A percentile compares a stretch with the other conserved stretches of the same genome.
phyloP scores from a whole-genome alignment of 495 filamentous ascomycete genomes.

The Aspergillus egyptiacus region DNA sequence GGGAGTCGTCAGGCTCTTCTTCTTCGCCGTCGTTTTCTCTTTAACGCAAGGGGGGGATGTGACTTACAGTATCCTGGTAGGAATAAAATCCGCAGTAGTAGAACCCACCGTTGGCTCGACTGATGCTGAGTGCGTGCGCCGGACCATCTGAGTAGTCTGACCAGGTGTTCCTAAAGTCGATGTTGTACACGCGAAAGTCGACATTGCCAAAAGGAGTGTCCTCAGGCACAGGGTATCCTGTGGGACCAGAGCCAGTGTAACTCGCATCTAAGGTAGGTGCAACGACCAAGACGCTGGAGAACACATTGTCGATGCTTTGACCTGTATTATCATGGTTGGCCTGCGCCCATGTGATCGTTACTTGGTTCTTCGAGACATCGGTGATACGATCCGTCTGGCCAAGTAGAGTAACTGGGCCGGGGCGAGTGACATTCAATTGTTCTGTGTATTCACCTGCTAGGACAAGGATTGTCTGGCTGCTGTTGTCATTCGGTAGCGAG shows the following conservation, averaged over 20 bases:
- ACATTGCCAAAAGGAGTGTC: constrained; percentile 52
- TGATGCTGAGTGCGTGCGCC: constrained; percentile 49
- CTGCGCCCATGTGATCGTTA: constrained; percentile 45
- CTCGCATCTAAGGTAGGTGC: constrained; percentile 52
- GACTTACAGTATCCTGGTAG: constrained; percentile 53
- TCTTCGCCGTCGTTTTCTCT: no score
- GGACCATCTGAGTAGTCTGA: constrained; percentile 47
- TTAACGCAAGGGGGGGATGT: neutral
- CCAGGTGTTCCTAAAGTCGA: constrained; percentile 55
- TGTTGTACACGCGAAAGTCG: constrained; percentile 55
- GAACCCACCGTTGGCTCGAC: constrained; percentile 53
- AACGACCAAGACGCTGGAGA: constrained; percentile 48
- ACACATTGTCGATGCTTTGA: constrained; percentile 48
- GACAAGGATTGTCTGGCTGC: constrained; percentile 48
- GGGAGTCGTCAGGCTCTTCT: neutral
- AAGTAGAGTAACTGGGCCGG: constrained; percentile 49
- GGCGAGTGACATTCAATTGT: constrained; percentile 55
- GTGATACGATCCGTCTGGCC: constrained; percentile 43
- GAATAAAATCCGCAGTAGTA: constrained; percentile 53
- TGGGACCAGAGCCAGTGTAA: constrained; percentile 50
- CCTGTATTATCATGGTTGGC: constrained; percentile 42
- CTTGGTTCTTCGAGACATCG: constrained; percentile 37
- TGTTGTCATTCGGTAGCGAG: constrained; percentile 47
- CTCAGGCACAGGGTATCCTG: constrained; percentile 49
- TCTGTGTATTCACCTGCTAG: constrained; percentile 51